Evolutionary conservation across 2,329 filamentous ascomycete genomes (phyloP), one percentile per base, ranked within the genome.

Genomic region (Fusarium nygamai): DNA sequence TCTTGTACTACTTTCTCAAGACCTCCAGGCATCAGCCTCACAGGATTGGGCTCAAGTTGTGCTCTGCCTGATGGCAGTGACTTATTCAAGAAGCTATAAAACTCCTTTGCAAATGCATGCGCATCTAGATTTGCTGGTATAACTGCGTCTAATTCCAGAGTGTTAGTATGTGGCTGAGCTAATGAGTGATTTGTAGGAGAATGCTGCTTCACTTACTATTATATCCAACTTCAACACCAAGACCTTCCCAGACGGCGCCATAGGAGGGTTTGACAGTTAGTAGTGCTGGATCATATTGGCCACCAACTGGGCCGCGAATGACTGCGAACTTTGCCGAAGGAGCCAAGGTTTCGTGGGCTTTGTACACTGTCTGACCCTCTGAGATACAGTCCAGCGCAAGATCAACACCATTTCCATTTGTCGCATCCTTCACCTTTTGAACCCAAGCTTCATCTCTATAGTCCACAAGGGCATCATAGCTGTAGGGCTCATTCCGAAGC

Each of bases 241-340:
- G 73, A 0, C 81, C 84, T 57, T 85, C 82, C 84, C 83, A 86
- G 0, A 85, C 84, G 1, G 83, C 83, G 3, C 84, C 84, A 38
- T 85, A 85, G 2, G 81, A 64, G 0, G 83, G 81, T 27, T 85
- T 79, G 4, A 80, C 54, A 5, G 61, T 50, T 1, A 85, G 41
- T 1, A 71, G 54, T 1, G 47, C 56, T 5, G 70, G 38, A 5
- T 81, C 78, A 44, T 78, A 82, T 11, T 66, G n/a, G 0, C 79
- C 78, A 0, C 76, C 76, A 11, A 39, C 73, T 2, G 75, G 71
- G 1, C 75, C 73, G 1, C 80, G 73, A 27, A 82, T 76, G 0
- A 79, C 74, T 0, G 73, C 78, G 3, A 80, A 57, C 4, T 74
- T 80, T 1, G 78, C 83, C 12, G 74, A 63, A 1, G 58, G 19